Percentiles rank a stretch among this genome's conserved stretches.
phyloP scores from a whole-genome alignment of 2,329 filamentous ascomycete genomes.

The Drechmeria coniospora region DNA sequence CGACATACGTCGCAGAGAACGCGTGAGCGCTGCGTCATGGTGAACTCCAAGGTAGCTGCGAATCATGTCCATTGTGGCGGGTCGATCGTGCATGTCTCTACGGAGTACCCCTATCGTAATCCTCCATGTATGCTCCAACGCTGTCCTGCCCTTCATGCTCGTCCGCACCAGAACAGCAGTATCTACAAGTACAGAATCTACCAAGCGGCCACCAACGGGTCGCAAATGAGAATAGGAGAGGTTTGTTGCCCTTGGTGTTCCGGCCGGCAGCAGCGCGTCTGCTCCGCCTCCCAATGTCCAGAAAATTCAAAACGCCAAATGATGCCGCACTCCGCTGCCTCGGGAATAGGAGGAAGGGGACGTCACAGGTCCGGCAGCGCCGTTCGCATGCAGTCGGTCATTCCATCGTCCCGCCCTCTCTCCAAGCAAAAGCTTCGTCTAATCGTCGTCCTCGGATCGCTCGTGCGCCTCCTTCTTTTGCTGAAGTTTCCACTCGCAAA shows the following conservation, averaged over 20 bases:
- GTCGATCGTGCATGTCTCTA: no score
- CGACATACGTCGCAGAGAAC: no score
- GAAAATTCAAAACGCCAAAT: constrained; percentile 4
- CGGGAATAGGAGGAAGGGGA: not conserved
- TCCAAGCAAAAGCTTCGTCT: constrained; percentile 7
- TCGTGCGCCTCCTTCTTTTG: constrained; percentile 22
- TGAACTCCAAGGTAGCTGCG: no score
- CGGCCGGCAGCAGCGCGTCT: not conserved
- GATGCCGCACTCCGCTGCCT: constrained; percentile 2
- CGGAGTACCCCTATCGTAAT: no score
- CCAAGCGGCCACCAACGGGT: no score
- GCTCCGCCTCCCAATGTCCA: not conserved
- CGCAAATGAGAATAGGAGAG: constrained; percentile 1
- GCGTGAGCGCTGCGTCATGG: no score
- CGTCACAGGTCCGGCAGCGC: constrained; percentile 3
- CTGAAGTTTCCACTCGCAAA: constrained; percentile 36
- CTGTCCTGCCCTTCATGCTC: not conserved
- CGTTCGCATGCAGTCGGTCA: constrained; percentile 1
- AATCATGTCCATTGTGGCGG: no score
- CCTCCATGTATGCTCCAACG: no score
- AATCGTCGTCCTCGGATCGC: constrained; percentile 19
- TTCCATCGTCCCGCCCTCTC: not conserved
- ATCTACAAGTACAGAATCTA: constrained; percentile 1
- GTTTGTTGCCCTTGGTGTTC: not conserved
- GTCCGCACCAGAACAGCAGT: no score